Conservation (phyloP, 495 filamentous ascomycete genomes). For the Aspergillus incahuasiensis region DNA sequence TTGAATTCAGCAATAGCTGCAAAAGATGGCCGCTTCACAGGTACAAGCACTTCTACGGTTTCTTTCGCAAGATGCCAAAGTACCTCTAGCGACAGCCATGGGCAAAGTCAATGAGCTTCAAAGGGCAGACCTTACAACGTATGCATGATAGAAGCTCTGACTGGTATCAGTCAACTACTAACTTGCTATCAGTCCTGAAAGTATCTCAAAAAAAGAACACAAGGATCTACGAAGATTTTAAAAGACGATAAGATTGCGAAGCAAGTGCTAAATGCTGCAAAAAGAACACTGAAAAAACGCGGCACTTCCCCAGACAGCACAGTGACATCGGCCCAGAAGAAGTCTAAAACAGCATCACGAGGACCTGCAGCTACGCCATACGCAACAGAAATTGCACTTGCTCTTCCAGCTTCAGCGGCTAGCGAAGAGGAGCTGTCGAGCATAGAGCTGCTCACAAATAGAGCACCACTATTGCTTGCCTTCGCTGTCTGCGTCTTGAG, state of each 20-base stretch:
- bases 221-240: slow-evolving; percentile 53
- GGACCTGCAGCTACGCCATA: slow-evolving; percentile 43
- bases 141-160: slow-evolving; percentile 17
- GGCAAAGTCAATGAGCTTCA: slow-evolving; percentile 64
- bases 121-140: slow-evolving; percentile 58
- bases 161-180: background rate
- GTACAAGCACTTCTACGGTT: slow-evolving; percentile 72
- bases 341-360: slow-evolving; percentile 10
- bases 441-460: slow-evolving; percentile 64
- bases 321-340: slow-evolving; percentile 18
- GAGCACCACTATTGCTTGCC: slow-evolving; percentile 75
- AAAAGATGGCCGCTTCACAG: slow-evolving; percentile 32
- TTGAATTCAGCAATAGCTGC: background rate
- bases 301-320: slow-evolving; percentile 29
- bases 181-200: slow-evolving; percentile 42
- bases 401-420: slow-evolving; percentile 48
- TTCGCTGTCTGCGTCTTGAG: slow-evolving; percentile 70
- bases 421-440: slow-evolving; percentile 56
- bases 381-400: slow-evolving; percentile 60
- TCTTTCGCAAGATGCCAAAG: slow-evolving; percentile 66
- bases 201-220: slow-evolving; percentile 57
- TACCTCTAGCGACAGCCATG: slow-evolving; percentile 58
- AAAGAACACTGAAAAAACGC: slow-evolving; percentile 61
- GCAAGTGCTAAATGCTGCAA: slow-evolving; percentile 53
- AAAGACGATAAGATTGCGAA: slow-evolving; percentile 67